These are phyloP conservation scores for Amanita pseudoporphyria DNA, from an alignment of 768 basidiomycete genomes.

Conservation along the genomic window DNA sequence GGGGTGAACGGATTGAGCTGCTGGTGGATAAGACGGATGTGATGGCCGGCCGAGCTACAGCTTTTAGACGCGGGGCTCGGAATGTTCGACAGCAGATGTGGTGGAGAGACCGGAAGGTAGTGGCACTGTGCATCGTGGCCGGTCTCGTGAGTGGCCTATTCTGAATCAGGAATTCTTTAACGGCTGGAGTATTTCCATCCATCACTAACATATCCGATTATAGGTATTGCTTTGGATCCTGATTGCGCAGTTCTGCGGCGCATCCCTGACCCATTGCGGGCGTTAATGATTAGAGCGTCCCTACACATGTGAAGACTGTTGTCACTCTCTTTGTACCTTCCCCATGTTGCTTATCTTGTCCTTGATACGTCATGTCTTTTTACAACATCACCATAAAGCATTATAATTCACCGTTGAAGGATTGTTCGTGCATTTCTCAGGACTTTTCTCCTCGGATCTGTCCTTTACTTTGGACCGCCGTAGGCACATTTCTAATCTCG, in stretches of 20 bases:
- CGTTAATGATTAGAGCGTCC: slow-evolving; percentile 8
- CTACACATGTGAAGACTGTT: neutral
- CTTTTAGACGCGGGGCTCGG: slow-evolving; percentile 83
- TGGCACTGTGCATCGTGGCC: slow-evolving; percentile 63
- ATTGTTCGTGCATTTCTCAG: neutral
- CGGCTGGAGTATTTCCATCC: neutral
- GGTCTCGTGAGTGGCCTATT: slow-evolving; percentile 40
- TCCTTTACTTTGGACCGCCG: neutral
- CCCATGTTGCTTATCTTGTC: neutral
- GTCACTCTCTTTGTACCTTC: neutral
- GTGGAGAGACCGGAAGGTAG: slow-evolving; percentile 74
- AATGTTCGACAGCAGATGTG: slow-evolving; percentile 80
- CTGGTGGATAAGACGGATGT: slow-evolving; percentile 96
- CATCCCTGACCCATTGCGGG: slow-evolving; percentile 61
- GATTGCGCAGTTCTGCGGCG: slow-evolving; percentile 85
- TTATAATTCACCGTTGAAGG: neutral
- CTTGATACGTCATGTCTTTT: neutral
- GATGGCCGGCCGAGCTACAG: slow-evolving; percentile 90
- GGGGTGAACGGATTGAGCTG: slow-evolving; percentile 93
- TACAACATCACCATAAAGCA: neutral
- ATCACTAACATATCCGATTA: neutral
- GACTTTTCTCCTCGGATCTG: neutral
- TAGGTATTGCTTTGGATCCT: slow-evolving; percentile 76
- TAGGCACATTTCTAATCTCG: neutral
- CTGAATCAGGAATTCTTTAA: slow-evolving; percentile 5